Conservation (phyloP, 345 rosid species). For the Ailanthus altissimus region DNA sequence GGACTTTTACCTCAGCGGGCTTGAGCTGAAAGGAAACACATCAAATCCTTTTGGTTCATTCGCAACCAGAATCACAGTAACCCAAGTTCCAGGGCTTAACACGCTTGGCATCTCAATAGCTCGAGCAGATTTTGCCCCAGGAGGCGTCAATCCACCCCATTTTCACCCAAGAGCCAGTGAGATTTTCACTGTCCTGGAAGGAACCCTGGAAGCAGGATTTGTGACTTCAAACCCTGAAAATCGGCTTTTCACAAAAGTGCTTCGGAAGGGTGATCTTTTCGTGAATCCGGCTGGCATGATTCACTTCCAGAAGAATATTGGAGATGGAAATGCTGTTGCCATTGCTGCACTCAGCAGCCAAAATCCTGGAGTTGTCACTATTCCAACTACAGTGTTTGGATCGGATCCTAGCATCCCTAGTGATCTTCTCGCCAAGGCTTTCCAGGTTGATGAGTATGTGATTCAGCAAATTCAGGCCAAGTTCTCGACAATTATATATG, state of each 20-base stretch:
- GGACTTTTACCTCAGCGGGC: constrained; percentile 18
- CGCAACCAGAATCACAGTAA: constrained; percentile 3
- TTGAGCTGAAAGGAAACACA: constrained; percentile 1
- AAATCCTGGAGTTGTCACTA: constrained; percentile 16
- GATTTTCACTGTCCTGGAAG: constrained; percentile 20
- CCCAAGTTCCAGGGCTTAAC: constrained; percentile 25
- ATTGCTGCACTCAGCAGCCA: constrained; percentile 11
- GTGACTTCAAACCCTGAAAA: constrained; percentile 24
- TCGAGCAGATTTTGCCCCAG: constrained; percentile 18
- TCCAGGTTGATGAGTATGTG: background rate
- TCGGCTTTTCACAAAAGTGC: constrained; percentile 5
- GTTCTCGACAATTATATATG: background rate
- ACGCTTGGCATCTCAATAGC: constrained; percentile 26
- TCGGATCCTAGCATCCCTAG: background rate
- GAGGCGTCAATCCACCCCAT: constrained; percentile 25
- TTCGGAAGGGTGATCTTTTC: constrained; percentile 11
- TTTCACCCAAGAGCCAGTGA: constrained; percentile 24
- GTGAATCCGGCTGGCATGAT: constrained; percentile 10
- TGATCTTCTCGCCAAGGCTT: constrained; percentile 18
- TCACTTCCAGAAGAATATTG: constrained; percentile 17
- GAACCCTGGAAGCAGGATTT: constrained; percentile 15
- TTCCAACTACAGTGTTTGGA: constrained; percentile 12
- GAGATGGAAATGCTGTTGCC: background rate
- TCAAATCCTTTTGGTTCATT: constrained; percentile 15
- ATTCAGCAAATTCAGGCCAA: constrained; percentile 3